Evolutionary conservation across 148 eudicot species (phyloP).

Genomic region (Salicornia ramosissima): DNA sequence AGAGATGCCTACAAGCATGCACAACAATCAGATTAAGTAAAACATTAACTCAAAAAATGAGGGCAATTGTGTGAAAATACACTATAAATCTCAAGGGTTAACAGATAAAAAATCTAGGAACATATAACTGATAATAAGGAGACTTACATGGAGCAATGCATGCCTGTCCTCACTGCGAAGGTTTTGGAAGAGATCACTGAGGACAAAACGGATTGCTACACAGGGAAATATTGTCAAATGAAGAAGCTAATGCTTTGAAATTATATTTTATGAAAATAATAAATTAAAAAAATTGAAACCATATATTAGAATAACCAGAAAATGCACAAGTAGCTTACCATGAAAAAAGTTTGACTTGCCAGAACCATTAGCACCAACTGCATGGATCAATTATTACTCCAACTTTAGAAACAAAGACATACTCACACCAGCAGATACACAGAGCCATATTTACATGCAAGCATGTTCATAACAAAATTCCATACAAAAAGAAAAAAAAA

Average conservation of each 20-base stretch:
- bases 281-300: no score
- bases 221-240: slow-evolving; percentile 8
- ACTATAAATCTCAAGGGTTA: neutral
- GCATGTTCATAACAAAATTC: neutral
- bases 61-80: neutral
- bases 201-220: slow-evolving; percentile 94
- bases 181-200: slow-evolving; percentile 93
- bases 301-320: neutral
- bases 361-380: slow-evolving; percentile 99
- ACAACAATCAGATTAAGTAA: neutral
- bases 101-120: neutral
- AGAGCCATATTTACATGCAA: neutral
- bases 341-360: slow-evolving; percentile 98
- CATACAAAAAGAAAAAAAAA: no score
- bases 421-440: slow-evolving; percentile 12
- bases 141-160: slow-evolving; percentile 89
- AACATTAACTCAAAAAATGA: neutral
- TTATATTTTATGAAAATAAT: no score
- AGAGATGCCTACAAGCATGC: neutral
- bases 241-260: neutral
- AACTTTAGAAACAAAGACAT: neutral
- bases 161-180: slow-evolving; percentile 87
- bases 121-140: slow-evolving; percentile 11
- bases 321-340: slow-evolving; percentile 36
- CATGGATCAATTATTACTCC: slow-evolving; percentile 19